phyloP scores from a whole-genome alignment of 2,329 filamentous ascomycete genomes.

The Cylindrodendrum hubeiense region DNA sequence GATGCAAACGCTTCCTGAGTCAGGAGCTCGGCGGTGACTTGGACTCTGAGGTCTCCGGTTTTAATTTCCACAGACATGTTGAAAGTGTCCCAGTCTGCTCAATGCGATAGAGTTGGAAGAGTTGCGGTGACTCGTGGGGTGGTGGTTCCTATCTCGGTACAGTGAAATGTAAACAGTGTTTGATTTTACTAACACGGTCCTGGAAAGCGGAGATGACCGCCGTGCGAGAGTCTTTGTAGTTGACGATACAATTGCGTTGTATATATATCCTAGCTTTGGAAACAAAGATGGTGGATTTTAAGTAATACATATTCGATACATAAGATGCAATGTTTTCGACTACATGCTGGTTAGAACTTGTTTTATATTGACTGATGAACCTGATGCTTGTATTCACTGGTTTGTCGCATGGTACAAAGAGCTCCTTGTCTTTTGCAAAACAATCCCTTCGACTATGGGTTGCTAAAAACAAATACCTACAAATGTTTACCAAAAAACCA shows the following conservation, averaged over 20 bases:
- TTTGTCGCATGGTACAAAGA: no score
- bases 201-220: slow-evolving; percentile 65
- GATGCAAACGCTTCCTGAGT: slow-evolving; percentile 76
- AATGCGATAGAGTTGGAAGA: not conserved
- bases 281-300: not conserved
- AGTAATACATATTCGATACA: no score
- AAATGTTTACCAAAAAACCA: no score
- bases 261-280: not conserved
- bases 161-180: slow-evolving; percentile 11
- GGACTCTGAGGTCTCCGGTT: slow-evolving; percentile 39
- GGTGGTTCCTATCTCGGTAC: slow-evolving; percentile 10
- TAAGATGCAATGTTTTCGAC: not conserved
- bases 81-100: not conserved
- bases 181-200: slow-evolving; percentile 55
- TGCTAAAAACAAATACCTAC: no score
- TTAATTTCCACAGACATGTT: slow-evolving; percentile 45
- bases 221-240: slow-evolving; percentile 77
- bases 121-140: not conserved
- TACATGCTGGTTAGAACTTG: no score
- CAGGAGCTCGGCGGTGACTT: slow-evolving; percentile 73
- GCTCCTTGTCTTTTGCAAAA: no score
- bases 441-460: no score
- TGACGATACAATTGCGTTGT: slow-evolving; percentile 59
- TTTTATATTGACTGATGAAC: no score
- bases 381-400: no score